phyloP scores from a whole-genome alignment of 1,284 basidiomycete genomes.

The Fereydounia khargensis region DNA sequence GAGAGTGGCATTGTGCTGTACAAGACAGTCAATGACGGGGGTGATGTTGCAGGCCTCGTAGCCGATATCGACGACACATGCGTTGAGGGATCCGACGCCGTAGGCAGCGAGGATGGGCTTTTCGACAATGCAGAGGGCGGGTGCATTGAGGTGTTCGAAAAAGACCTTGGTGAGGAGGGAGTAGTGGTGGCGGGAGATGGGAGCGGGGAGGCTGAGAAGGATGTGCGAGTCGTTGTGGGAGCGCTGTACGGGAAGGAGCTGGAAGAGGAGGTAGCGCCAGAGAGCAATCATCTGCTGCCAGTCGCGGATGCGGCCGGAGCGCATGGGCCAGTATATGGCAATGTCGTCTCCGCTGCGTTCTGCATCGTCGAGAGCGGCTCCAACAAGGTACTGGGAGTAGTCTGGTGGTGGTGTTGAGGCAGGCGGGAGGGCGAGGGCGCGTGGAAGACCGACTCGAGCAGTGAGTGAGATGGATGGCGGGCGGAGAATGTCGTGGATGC shows the following conservation, averaged over 20 bases:
- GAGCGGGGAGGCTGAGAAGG: constrained; percentile 70
- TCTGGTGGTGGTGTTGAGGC: constrained; percentile 13
- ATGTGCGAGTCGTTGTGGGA: constrained; percentile 83
- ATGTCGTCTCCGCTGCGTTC: constrained; percentile 71
- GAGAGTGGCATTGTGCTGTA: constrained; percentile 33
- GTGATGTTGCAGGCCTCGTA: constrained; percentile 73
- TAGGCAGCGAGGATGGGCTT: constrained; percentile 81
- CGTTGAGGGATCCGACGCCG: constrained; percentile 74
- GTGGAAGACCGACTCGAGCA: constrained; percentile 20
- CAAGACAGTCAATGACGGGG: constrained; percentile 75
- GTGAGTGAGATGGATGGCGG: constrained; percentile 66
- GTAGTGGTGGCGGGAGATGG: constrained; percentile 70
- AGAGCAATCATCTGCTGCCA: constrained; percentile 89
- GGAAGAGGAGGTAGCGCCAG: constrained; percentile 82
- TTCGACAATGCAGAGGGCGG: constrained; percentile 78
- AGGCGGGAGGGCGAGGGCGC: constrained; percentile 6
- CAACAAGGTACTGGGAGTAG: constrained; percentile 72
- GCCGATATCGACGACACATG: constrained; percentile 82
- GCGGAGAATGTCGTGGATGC: constrained; percentile 75
- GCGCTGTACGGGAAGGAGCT: constrained; percentile 71
- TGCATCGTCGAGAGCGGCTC: constrained; percentile 75
- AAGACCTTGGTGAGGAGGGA: constrained; percentile 80
- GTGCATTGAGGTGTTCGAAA: constrained; percentile 92
- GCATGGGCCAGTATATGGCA: constrained; percentile 79
- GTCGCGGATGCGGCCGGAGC: constrained; percentile 71